These are phyloP conservation scores for Helianthus tuberosus DNA, from an alignment of 129 eudicot genomes.

Conservation along the genomic window DNA sequence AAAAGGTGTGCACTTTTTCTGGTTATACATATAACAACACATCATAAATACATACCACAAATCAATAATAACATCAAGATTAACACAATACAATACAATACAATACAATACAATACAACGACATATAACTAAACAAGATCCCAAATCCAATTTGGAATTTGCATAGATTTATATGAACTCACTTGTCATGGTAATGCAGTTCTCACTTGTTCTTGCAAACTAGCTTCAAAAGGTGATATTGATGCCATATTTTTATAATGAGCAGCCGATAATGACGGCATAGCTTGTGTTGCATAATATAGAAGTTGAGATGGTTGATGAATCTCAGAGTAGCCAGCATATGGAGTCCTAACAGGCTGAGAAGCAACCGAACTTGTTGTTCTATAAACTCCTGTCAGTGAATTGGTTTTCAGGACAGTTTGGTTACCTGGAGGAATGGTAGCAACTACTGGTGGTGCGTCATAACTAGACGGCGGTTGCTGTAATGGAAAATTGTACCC, in stretches of 20 bases:
- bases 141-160: conserved; percentile 34
- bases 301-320: conserved; percentile 72
- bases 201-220: conserved; percentile 53
- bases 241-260: conserved; percentile 71
- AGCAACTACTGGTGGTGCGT: conserved; percentile 31
- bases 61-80: conserved; percentile 34
- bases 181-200: conserved; percentile 44
- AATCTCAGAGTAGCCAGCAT: conserved; percentile 60
- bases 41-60: conserved; percentile 52
- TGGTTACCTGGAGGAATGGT: conserved; percentile 33
- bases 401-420: conserved; percentile 26
- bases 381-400: conserved; percentile 51
- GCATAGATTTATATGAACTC: conserved; percentile 52
- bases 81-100: no score
- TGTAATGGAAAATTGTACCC: conserved; percentile 58
- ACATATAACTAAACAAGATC: conserved; percentile 29
- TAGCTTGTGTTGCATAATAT: conserved; percentile 60
- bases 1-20: conserved; percentile 18
- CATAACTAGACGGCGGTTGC: conserved; percentile 28
- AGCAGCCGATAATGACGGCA: conserved; percentile 59
- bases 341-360: conserved; percentile 54
- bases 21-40: conserved; percentile 31
- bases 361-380: conserved; percentile 47
- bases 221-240: conserved; percentile 47
- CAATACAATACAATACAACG: not conserved